Evolutionary conservation across 2,329 filamentous ascomycete species (phyloP).

Genomic region (Aureobasidium sp.): DNA sequence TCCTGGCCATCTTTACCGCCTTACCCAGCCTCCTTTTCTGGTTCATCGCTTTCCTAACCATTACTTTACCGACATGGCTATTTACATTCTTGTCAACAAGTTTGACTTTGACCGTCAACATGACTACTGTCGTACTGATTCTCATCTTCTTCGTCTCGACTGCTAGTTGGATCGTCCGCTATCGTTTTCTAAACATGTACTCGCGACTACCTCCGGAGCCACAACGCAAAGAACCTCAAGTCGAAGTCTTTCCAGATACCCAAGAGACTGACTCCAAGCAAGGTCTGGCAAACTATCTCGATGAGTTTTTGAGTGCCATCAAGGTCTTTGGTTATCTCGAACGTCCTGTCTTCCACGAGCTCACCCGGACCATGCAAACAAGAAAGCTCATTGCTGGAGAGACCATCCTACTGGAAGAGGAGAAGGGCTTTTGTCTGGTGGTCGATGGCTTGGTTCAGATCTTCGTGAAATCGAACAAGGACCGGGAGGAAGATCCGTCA

Average conservation of each 20-base stretch:
- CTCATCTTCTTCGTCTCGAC: conserved; percentile 69
- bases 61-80: conserved; percentile 80
- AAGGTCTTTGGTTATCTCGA: conserved; percentile 98
- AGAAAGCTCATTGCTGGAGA: conserved; percentile 92
- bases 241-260: conserved; percentile 89
- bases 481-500: conserved; percentile 30
- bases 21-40: conserved; percentile 61
- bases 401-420: conserved; percentile 88
- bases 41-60: conserved; percentile 74
- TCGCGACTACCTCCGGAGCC: conserved; percentile 86
- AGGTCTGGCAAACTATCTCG: conserved; percentile 88
- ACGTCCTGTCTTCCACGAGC: conserved; percentile 91
- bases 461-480: conserved; percentile 81
- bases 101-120: conserved; percentile 97
- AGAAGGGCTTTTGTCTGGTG: conserved; percentile 95
- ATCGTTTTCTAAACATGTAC: conserved; percentile 96
- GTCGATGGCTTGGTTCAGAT: conserved; percentile 96
- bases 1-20: conserved; percentile 29
- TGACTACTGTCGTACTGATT: conserved; percentile 86
- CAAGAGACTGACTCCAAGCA: conserved; percentile 86
- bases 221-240: conserved; percentile 87
- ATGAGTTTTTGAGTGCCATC: conserved; percentile 96
- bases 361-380: conserved; percentile 97
- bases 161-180: conserved; percentile 86
- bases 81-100: conserved; percentile 88